These are phyloP conservation scores for Stentor coeruleus DNA, from an alignment of 73 alveolate genomes.

Conservation along the genomic window DNA sequence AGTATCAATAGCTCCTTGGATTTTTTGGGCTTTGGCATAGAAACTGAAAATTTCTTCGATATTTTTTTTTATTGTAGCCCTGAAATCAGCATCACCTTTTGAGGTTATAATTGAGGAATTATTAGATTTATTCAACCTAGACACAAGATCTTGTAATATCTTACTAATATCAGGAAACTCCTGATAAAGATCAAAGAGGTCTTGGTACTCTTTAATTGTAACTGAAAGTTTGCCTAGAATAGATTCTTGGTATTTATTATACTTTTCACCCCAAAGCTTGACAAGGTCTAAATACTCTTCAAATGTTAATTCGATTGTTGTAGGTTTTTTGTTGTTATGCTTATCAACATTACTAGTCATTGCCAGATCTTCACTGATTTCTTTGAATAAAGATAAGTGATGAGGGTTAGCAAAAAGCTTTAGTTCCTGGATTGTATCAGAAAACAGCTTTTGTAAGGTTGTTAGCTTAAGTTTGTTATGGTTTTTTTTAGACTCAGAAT, in stretches of 20 bases:
- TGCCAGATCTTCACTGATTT: too few relatives aligned
- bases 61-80: background rate
- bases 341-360: too few relatives aligned
- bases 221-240: background rate
- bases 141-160: background rate
- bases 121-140: too few relatives aligned
- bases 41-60: constrained; percentile 2
- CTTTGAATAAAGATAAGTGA: too few relatives aligned
- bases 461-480: too few relatives aligned
- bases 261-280: background rate
- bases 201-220: background rate
- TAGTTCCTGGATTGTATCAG: too few relatives aligned
- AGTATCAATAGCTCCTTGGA: background rate
- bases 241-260: background rate
- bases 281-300: background rate
- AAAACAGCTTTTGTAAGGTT: too few relatives aligned
- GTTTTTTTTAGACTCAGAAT: too few relatives aligned
- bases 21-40: constrained; percentile 16
- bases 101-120: background rate
- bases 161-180: background rate
- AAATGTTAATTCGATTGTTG: too few relatives aligned
- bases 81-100: background rate
- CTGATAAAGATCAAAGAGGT: background rate
- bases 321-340: too few relatives aligned
- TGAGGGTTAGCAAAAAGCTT: too few relatives aligned